Percentiles rank a stretch among this genome's conserved stretches.
Evolutionary conservation across 495 filamentous ascomycete genomes (phyloP).

Genomic region (Xylaria bambusicola): DNA sequence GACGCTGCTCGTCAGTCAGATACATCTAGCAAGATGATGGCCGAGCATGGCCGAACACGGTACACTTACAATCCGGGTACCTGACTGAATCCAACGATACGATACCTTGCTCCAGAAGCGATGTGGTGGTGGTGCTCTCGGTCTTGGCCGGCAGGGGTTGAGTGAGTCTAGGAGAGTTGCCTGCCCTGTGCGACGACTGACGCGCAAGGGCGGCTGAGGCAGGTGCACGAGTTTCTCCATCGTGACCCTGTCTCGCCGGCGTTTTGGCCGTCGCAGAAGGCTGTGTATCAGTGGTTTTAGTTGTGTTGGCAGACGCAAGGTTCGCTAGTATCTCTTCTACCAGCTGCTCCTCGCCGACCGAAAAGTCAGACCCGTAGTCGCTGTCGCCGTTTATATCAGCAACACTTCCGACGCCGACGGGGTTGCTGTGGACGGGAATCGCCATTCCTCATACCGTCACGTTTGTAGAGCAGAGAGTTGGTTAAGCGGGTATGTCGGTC

Average conservation of each 20-base stretch:
- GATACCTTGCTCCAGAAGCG: slow-evolving; percentile 1
- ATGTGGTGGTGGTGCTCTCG: slow-evolving; percentile 17
- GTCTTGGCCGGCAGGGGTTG: slow-evolving; percentile 1
- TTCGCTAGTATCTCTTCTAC: slow-evolving; percentile 24
- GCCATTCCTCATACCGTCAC: slow-evolving; percentile 1
- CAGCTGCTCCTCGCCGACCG: slow-evolving; percentile 57
- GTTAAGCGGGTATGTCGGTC: not conserved
- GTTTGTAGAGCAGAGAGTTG: not conserved
- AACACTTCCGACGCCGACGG: not conserved
- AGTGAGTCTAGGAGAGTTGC: not conserved
- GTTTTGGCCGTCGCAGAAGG: not conserved
- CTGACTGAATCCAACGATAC: slow-evolving; percentile 26
- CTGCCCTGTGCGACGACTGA: not conserved
- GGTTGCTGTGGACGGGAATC: not conserved
- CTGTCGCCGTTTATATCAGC: slow-evolving; percentile 41
- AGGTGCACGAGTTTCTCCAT: no score
- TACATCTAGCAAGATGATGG: not conserved
- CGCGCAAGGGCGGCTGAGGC: not conserved
- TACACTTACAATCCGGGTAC: slow-evolving; percentile 54
- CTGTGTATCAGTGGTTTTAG: no score
- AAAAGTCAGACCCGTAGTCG: slow-evolving; percentile 76
- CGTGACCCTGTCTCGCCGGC: not conserved
- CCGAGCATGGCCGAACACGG: not conserved
- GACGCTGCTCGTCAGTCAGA: slow-evolving; percentile 64
- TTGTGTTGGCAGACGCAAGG: not conserved